phyloP scores from a whole-genome alignment of 805 yeast species.

The Candida corydali region DNA sequence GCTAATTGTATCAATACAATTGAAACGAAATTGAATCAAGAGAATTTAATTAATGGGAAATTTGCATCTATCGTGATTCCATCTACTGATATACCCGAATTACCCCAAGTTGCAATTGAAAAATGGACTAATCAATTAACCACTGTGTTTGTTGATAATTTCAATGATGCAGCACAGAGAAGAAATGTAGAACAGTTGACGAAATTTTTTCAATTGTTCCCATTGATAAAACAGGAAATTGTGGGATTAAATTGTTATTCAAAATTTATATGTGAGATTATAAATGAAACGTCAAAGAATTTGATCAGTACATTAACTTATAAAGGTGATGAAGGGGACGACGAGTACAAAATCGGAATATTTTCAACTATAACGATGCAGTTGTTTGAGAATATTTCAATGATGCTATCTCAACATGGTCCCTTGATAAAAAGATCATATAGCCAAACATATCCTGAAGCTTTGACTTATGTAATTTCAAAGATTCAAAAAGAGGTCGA shows the following conservation, averaged over 20 bases:
- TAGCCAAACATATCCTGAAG: slow-evolving; percentile 44
- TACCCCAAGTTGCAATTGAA: slow-evolving; percentile 55
- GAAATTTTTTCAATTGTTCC: slow-evolving; percentile 79
- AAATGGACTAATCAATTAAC: slow-evolving; percentile 60
- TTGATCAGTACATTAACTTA: slow-evolving; percentile 42
- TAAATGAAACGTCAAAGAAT: slow-evolving; percentile 71
- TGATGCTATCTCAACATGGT: slow-evolving; percentile 82
- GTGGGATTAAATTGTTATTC: slow-evolving; percentile 80
- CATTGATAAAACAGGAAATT: slow-evolving; percentile 69
- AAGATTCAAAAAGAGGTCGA: slow-evolving; percentile 85
- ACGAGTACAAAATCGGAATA: slow-evolving; percentile 45
- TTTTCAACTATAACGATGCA: slow-evolving; percentile 60
- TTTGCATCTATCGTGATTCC: slow-evolving; percentile 84
- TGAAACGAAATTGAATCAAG: slow-evolving; percentile 45
- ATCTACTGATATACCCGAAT: slow-evolving; percentile 76
- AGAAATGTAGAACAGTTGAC: slow-evolving; percentile 71
- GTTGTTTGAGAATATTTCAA: slow-evolving; percentile 78
- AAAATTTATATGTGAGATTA: slow-evolving; percentile 77
- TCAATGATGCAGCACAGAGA: slow-evolving; percentile 62
- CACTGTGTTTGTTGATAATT: slow-evolving; percentile 54
- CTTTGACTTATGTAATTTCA: slow-evolving; percentile 63
- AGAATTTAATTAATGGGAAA: slow-evolving; percentile 52
- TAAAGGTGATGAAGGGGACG: slow-evolving; percentile 9
- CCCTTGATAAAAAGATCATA: slow-evolving; percentile 72
- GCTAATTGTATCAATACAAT: slow-evolving; percentile 56